Percentiles rank a stretch among this genome's conserved stretches.
Evolutionary conservation across 495 filamentous ascomycete genomes (phyloP).

Genomic region (Talaromyces stipitatus): DNA sequence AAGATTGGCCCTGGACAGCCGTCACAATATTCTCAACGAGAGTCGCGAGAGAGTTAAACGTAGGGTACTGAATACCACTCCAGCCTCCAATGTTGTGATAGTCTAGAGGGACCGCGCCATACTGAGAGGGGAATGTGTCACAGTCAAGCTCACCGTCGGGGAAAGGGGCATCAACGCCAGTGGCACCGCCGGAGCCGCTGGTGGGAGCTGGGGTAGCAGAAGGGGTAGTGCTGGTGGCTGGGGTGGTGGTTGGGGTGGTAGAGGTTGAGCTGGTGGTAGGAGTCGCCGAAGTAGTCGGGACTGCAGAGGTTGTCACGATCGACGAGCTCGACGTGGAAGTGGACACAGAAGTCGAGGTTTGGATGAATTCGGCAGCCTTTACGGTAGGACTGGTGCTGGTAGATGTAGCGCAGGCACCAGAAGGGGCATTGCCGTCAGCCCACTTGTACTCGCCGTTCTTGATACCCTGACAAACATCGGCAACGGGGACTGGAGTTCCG

Average conservation of each 20-base stretch:
- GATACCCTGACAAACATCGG: conserved; percentile 56
- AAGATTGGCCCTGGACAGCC: conserved; percentile 46
- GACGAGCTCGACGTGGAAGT: neutral
- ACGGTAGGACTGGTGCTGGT: conserved; percentile 12
- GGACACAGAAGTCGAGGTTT: conserved; percentile 17
- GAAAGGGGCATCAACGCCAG: conserved; percentile 61
- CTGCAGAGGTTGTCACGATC: neutral
- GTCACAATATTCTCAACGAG: conserved; percentile 55
- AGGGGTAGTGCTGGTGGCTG: conserved; percentile 15
- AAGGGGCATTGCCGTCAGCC: conserved; percentile 22
- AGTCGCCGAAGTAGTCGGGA: conserved; percentile 8
- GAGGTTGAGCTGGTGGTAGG: conserved; percentile 13
- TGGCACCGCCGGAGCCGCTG: conserved; percentile 24
- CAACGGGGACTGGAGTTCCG: conserved; percentile 41
- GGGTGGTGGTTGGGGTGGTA: conserved; percentile 10
- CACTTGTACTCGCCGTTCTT: conserved; percentile 41
- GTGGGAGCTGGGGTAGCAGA: conserved; percentile 13
- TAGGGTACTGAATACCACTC: conserved; percentile 67
- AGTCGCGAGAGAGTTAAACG: conserved; percentile 18
- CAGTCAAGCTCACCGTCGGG: conserved; percentile 70
- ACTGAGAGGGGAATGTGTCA: conserved; percentile 66
- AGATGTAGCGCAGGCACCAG: conserved; percentile 22
- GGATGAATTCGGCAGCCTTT: conserved; percentile 17
- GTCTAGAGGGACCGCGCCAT: conserved; percentile 65
- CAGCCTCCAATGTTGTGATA: conserved; percentile 68